Base-by-base conservation (phyloP, 202 grass and related monocot species). In the Miscanthus sacchariflorus region DNA sequence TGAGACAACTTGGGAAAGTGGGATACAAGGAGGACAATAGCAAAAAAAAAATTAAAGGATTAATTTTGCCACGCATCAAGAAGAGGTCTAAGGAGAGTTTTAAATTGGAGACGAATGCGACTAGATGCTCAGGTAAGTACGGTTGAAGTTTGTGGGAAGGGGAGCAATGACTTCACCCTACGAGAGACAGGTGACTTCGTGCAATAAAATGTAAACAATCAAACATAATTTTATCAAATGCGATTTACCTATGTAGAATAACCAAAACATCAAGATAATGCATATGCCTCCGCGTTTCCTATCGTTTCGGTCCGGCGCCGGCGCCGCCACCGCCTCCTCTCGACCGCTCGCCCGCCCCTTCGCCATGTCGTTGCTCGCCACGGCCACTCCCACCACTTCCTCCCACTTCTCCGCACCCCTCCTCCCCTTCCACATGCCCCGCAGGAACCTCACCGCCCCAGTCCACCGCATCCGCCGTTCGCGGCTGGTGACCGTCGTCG, bases 341-440 rank as follows among this genome's bases (percentile, higher is more conserved):
- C 39, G 14, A 33, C 0, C 70, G 56, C 28, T 6, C 78, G 63
- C 43, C 80, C 18, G 23, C 23, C 12, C n/a, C n/a, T 36, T 78
- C 39, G 82, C 80, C 79, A 95, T 95, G 90, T 72, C 93, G 88
- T 46, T 88, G 88, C 90, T 94, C 70, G 58, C 78, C 58, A 13
- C 85, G 77, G 64, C 72, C 56, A 42, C 81, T 30, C 59, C 84
- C 89, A 66, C 81, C n/a, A 82, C 72, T 75, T 24, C 83, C 71
- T 64, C 52, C 61, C 69, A 11, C 65, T 78, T 76, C 64, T 43
- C 78, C 43, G 66, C 77, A 8, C 84, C 58, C 46, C 36, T 68
- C 66, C n/a, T 72, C 79, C 70, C 28, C 30, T 56, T 19, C 30
- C 39, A 24, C 66, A 42, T 27, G 5, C 83, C 39, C 27, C 72